Conservation (phyloP, 129 eudicot genomes). For the Cynara cardunculus region DNA sequence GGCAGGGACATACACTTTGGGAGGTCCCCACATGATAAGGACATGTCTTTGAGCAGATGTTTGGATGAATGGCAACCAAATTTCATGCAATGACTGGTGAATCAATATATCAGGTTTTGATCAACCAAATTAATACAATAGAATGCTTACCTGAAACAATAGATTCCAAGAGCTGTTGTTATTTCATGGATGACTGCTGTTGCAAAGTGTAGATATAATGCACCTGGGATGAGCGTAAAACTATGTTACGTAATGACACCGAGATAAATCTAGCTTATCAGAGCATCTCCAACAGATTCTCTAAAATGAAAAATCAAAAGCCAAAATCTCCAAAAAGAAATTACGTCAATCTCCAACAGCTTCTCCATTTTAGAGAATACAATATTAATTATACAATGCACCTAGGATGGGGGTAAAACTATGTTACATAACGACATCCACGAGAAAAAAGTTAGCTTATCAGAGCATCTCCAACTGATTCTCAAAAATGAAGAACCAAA, state of each 20-base stretch:
- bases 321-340: too few relatives aligned
- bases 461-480: too few relatives aligned
- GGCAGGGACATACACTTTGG: neutral
- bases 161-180: constrained; percentile 88
- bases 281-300: too few relatives aligned
- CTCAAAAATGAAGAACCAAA: too few relatives aligned
- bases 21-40: neutral
- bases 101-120: neutral
- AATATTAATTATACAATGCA: too few relatives aligned
- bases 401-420: constrained; percentile 27
- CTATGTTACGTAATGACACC: neutral
- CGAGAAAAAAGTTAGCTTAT: neutral
- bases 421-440: neutral
- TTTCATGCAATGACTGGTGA: neutral
- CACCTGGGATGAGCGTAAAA: constrained; percentile 30
- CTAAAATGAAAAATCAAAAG: too few relatives aligned
- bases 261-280: neutral
- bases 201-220: constrained; percentile 86
- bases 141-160: constrained; percentile 75
- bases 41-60: neutral
- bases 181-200: constrained; percentile 88
- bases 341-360: too few relatives aligned
- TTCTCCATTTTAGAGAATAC: too few relatives aligned
- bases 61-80: neutral
- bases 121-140: neutral